A percentile compares a stretch with the other conserved stretches of the same genome.
These are phyloP conservation scores for Thielaviopsis punctulata DNA, from an alignment of 2,329 filamentous ascomycete genomes.

Conservation along the genomic window DNA sequence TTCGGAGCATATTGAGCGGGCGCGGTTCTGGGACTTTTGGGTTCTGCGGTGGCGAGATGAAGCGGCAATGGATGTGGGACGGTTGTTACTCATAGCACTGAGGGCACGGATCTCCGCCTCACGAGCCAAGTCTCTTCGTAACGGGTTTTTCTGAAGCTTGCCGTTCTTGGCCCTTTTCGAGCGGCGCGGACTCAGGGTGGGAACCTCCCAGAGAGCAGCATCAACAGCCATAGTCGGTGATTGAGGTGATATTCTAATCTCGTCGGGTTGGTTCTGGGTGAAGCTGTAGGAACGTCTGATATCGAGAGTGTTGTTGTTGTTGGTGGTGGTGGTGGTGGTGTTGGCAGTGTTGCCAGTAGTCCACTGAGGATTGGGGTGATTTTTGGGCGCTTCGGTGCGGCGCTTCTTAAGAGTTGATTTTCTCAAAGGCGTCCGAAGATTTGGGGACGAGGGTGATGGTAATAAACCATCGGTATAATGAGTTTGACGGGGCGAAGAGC, in stretches of 20 bases:
- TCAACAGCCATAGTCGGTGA: conserved; percentile 5
- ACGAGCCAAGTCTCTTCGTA: conserved; percentile 42
- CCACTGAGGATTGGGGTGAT: conserved; percentile 19
- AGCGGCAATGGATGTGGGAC: conserved; percentile 39
- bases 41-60: conserved; percentile 37
- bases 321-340: no score
- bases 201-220: conserved; percentile 9
- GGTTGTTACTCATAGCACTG: conserved; percentile 39
- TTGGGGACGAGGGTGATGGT: conserved; percentile 16
- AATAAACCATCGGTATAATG: conserved; percentile 20
- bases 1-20: conserved; percentile 33
- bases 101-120: conserved; percentile 82
- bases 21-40: conserved; percentile 45
- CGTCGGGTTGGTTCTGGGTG: conserved; percentile 41
- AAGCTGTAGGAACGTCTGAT: conserved; percentile 40
- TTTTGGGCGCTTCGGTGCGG: conserved; percentile 28
- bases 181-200: conserved; percentile 9
- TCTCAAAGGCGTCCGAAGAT: conserved; percentile 12
- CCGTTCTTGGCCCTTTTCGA: conserved; percentile 2
- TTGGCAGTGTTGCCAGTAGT: not conserved
- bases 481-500: conserved; percentile 18
- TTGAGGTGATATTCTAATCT: conserved; percentile 25
- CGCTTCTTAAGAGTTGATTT: conserved; percentile 22
- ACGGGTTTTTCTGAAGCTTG: conserved; percentile 3
- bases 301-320: conserved; percentile 15